Percentiles rank a stretch among this genome's conserved stretches.
Evolutionary conservation across 2,329 filamentous ascomycete genomes (phyloP).

Genomic region (Stemphylium lycopersici): DNA sequence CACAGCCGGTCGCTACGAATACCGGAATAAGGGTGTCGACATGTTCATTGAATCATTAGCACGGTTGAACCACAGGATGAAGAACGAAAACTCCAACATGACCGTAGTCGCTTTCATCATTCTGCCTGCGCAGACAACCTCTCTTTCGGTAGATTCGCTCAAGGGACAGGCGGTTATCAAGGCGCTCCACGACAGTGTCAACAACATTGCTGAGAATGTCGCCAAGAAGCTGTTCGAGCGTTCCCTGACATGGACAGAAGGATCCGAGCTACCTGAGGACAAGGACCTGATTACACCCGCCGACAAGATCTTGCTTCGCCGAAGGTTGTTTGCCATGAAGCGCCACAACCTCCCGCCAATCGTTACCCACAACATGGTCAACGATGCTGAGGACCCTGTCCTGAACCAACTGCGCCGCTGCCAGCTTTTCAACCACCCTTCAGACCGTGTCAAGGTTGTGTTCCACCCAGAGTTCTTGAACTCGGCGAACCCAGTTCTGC

Average conservation of each 20-base stretch:
- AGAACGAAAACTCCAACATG: conserved; percentile 81
- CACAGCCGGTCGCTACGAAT: conserved; percentile 95
- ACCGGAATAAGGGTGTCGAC: conserved; percentile 97
- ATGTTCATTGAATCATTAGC: conserved; percentile 99
- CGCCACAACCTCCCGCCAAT: conserved; percentile 87
- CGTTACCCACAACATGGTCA: conserved; percentile 98
- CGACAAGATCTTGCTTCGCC: conserved; percentile 89
- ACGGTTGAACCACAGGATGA: conserved; percentile 91
- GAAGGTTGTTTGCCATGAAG: conserved; percentile 96
- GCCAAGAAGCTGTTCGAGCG: conserved; percentile 94
- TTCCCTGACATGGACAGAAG: conserved; percentile 93
- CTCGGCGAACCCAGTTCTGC: conserved; percentile 91
- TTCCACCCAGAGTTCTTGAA: conserved; percentile 99
- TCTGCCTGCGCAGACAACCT: conserved; percentile 96
- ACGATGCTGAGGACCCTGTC: conserved; percentile 90
- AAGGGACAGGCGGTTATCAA: conserved; percentile 98
- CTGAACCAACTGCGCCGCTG: conserved; percentile 95
- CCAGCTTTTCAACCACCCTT: conserved; percentile 94
- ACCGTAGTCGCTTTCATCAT: conserved; percentile 98
- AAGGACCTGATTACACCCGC: conserved; percentile 93
- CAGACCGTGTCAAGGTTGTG: conserved; percentile 93
- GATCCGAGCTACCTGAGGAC: conserved; percentile 90
- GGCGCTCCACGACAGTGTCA: conserved; percentile 88
- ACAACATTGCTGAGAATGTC: conserved; percentile 90
- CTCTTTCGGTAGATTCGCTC: conserved; percentile 90